phyloP scores from a whole-genome alignment of 345 rosid species.

The Eucalyptus erythrocorys region DNA sequence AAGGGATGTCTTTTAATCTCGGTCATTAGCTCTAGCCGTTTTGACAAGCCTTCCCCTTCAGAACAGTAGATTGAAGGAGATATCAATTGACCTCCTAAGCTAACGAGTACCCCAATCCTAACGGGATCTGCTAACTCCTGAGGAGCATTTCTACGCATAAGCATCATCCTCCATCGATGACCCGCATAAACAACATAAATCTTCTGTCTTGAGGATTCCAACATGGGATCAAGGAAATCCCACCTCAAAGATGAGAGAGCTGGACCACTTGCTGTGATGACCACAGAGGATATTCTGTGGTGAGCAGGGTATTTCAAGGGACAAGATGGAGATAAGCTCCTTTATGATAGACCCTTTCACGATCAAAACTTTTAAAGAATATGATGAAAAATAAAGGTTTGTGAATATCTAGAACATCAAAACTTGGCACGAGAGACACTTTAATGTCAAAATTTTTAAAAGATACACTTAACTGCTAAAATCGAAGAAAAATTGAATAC shows the following conservation, averaged over 20 bases:
- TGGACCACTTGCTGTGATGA: not conserved
- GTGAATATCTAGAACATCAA: fast-evolving
- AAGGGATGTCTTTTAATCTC: not conserved
- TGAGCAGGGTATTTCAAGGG: not conserved
- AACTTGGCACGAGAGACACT: fast-evolving
- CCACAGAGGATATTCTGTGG: not conserved
- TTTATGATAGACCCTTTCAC: not conserved
- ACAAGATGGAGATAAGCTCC: not conserved
- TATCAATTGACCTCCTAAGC: not conserved
- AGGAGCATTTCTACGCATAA: not conserved
- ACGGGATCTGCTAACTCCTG: not conserved
- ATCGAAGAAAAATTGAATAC: too few relatives aligned
- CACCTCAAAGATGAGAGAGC: not conserved
- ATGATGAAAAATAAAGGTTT: not conserved
- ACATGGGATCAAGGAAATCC: not conserved
- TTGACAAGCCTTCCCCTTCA: not conserved
- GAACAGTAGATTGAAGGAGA: not conserved
- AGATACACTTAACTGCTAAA: fast-evolving
- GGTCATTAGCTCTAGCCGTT: not conserved
- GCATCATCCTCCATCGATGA: not conserved
- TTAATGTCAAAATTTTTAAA: too few relatives aligned
- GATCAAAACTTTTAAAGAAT: not conserved
- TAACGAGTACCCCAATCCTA: not conserved
- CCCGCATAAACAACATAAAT: too few relatives aligned
- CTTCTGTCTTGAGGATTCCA: not conserved